A percentile compares a stretch with the other conserved stretches of the same genome.
Evolutionary conservation across 192 early-diverging fungal genomes (phyloP).

Genomic region (Chytriomyces sp.): DNA sequence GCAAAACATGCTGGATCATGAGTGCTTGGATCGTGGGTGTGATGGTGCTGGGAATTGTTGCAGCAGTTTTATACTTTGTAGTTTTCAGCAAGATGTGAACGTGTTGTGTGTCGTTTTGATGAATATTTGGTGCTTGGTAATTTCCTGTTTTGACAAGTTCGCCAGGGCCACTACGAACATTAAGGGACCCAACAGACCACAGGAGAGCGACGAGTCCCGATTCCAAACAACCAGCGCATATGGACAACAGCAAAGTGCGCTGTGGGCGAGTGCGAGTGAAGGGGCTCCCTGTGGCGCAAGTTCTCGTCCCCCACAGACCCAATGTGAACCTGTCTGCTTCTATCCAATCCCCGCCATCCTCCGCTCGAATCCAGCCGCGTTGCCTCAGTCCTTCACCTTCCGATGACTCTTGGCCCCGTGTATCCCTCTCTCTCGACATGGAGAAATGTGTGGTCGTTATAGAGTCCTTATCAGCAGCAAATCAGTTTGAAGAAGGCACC

Average conservation of each 20-base stretch:
- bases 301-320: background rate
- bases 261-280: background rate
- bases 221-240: too few species aligned
- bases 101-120: background rate
- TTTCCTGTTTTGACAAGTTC: too few species aligned
- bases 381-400: background rate
- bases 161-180: too few species aligned
- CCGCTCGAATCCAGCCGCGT: background rate
- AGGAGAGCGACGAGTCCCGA: too few species aligned
- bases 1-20: conserved; percentile 19
- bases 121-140: background rate
- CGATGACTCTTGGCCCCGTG: background rate
- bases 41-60: background rate
- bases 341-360: background rate
- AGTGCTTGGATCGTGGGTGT: background rate
- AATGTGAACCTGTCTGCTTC: background rate
- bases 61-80: background rate
- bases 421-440: background rate
- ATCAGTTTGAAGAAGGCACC: background rate
- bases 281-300: background rate
- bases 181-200: too few species aligned
- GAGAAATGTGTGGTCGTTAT: background rate
- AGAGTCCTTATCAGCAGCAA: background rate
- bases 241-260: background rate
- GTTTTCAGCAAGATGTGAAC: background rate